Percentiles rank a stretch among this genome's conserved stretches.
Conservation (phyloP, 345 rosid species). For the Gossypium rotundifolium region DNA sequence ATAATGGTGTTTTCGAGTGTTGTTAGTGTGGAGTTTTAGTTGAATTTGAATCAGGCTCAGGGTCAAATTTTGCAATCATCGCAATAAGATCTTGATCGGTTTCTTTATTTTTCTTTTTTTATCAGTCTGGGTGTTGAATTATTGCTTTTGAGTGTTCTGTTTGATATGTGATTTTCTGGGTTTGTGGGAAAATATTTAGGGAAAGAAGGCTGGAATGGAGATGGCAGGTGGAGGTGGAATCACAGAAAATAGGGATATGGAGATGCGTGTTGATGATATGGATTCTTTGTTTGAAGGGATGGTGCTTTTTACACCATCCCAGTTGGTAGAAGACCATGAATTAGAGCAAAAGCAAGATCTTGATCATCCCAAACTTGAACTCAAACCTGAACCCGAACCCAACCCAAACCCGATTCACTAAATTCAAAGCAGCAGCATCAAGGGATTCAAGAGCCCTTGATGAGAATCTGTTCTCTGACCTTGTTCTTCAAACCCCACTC, state of each 20-base stretch:
- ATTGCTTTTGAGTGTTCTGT: not conserved
- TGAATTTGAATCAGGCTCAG: not conserved
- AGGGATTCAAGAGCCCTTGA: conserved; percentile 38
- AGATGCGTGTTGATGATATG: conserved; percentile 41
- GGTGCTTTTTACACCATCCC: conserved; percentile 64
- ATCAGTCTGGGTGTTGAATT: not conserved
- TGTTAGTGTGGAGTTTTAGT: not conserved
- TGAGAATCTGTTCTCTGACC: conserved; percentile 78
- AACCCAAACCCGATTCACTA: conserved; percentile 13
- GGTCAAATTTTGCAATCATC: not conserved
- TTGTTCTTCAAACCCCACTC: conserved; percentile 44
- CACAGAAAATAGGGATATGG: conserved; percentile 23
- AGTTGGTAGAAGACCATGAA: conserved; percentile 16
- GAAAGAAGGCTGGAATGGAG: conserved; percentile 3
- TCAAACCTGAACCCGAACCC: not conserved
- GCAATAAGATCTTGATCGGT: not conserved
- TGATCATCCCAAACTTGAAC: conserved; percentile 4
- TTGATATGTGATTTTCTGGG: not conserved
- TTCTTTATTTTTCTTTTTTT: not conserved
- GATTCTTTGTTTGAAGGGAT: conserved; percentile 89
- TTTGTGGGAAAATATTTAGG: not conserved
- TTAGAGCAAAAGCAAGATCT: not conserved
- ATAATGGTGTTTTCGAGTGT: not conserved
- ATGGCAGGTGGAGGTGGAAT: not conserved
- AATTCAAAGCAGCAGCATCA: conserved; percentile 13